Evolutionary conservation across 768 basidiomycete genomes (phyloP).

Genomic region (Hericium coralloides): DNA sequence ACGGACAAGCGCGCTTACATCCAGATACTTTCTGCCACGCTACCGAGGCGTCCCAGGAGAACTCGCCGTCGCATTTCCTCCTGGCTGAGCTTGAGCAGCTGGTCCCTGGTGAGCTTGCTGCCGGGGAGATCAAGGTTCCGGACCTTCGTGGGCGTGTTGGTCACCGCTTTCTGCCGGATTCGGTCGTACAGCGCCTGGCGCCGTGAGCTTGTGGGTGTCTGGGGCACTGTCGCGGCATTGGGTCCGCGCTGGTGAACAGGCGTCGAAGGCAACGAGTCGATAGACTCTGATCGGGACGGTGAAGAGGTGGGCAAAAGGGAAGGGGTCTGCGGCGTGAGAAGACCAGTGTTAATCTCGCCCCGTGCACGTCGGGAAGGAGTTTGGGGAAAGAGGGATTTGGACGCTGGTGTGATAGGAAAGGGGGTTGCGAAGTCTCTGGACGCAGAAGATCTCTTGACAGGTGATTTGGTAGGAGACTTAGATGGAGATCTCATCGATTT

Average conservation of each 20-base stretch:
- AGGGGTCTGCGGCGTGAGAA: slow-evolving; percentile 29
- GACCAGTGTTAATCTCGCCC: slow-evolving; percentile 24
- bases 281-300: slow-evolving; percentile 16
- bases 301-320: slow-evolving; percentile 14
- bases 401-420: slow-evolving; percentile 37
- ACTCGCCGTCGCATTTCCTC: slow-evolving; percentile 73
- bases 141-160: slow-evolving; percentile 54
- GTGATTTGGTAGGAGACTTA: slow-evolving; percentile 25
- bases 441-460: slow-evolving; percentile 20
- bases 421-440: slow-evolving; percentile 36
- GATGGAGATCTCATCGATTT: slow-evolving; percentile 23
- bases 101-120: slow-evolving; percentile 45
- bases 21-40: slow-evolving; percentile 84
- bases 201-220: slow-evolving; percentile 67
- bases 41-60: slow-evolving; percentile 65
- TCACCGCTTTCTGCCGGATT: slow-evolving; percentile 62
- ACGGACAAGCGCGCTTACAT: slow-evolving; percentile 37
- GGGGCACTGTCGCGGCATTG: slow-evolving; percentile 44
- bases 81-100: slow-evolving; percentile 62
- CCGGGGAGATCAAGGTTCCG: slow-evolving; percentile 26
- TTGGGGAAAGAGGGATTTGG: slow-evolving; percentile 45
- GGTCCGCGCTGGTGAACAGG: slow-evolving; percentile 55
- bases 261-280: slow-evolving; percentile 44
- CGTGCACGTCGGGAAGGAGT: slow-evolving; percentile 46
- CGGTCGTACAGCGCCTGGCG: slow-evolving; percentile 78